Evolutionary conservation across 352 stramenopile genomes (phyloP), one percentile per base, ranked within the genome.

Genomic region (Saprolegnia parasitica): DNA sequence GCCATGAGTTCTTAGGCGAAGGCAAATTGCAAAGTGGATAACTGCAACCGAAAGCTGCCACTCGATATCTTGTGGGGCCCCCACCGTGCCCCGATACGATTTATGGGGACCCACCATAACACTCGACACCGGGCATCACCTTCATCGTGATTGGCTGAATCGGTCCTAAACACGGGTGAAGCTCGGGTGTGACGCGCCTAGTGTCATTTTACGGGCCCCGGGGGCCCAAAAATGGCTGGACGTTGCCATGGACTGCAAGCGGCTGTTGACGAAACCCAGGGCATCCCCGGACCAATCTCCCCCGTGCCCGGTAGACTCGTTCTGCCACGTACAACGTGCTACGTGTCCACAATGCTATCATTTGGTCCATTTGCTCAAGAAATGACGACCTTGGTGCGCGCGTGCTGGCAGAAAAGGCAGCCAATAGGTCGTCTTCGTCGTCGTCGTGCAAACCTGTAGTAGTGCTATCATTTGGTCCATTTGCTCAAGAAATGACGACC

Each of bases 21-120:
- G 20, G 42, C 46, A 61, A 61, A 70, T 54, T 70, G 46, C 45
- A 61, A 42, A 70, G 45, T 58, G 50, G 52, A 10, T 32, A 60
- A 60, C 24, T 60, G 52, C 42, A 49, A 49, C 18, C 13, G 4
- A 35, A 35, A 35, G 29, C 29, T 21, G 11, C n/a, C 52, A 60
- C 11, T 60, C 13, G 20, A 21, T 40, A 20, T 42, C 20, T 26
- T 24, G 24, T 60, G 20, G 24, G 52, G 3, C 24, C 52, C 52
- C 52, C 52, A 55, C 47, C 47, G n/a, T 29, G n/a, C 47, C 24
- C 47, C 24, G 24, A 29, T 55, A 23, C n/a, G 2, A 55, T 29
- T 2, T 55, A 5, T 5, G n/a, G 24, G n/a, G 47, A 55, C 47
- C 47, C 47, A 55, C n/a, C 47, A 55, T 2, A 29, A 23, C 24